These are phyloP conservation scores for Ceratocystiopsis sp. DNA, from an alignment of 2,329 filamentous ascomycete genomes.

Conservation along the genomic window DNA sequence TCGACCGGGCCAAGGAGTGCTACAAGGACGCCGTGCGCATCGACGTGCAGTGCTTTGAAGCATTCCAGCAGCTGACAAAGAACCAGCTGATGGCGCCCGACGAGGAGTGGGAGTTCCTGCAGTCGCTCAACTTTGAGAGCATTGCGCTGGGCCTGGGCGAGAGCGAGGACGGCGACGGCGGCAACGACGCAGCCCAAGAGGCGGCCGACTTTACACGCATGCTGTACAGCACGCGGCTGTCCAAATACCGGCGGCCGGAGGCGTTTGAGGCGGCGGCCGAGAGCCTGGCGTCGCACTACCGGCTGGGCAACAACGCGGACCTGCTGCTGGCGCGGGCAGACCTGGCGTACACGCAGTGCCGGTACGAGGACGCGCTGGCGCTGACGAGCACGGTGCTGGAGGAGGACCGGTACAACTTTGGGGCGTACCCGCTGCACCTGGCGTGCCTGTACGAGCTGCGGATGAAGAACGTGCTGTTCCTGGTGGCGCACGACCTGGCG, in stretches of 20 bases:
- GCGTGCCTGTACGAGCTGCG: conserved; percentile 79
- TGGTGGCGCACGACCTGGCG: conserved; percentile 81
- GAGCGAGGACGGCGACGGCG: conserved; percentile 15
- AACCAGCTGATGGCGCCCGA: conserved; percentile 81
- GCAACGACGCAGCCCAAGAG: conserved; percentile 43
- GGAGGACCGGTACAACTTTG: conserved; percentile 77
- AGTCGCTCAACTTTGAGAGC: conserved; percentile 78
- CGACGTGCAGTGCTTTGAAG: conserved; percentile 95
- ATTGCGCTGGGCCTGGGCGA: conserved; percentile 48
- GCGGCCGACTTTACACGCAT: conserved; percentile 88
- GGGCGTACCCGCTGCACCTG: conserved; percentile 76
- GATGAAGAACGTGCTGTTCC: conserved; percentile 75
- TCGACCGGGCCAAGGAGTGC: conserved; percentile 92
- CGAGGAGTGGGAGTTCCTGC: conserved; percentile 79
- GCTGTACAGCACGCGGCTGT: conserved; percentile 87
- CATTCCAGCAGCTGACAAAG: conserved; percentile 94
- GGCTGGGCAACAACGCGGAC: conserved; percentile 70
- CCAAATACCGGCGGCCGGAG: conserved; percentile 80
- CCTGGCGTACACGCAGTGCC: conserved; percentile 84
- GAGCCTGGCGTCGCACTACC: conserved; percentile 85
- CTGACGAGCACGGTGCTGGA: conserved; percentile 72
- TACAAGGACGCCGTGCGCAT: conserved; percentile 96
- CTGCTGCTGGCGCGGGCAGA: conserved; percentile 81
- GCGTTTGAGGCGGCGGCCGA: conserved; percentile 77
- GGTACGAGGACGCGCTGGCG: conserved; percentile 70